Evolutionary conservation across 1,139 yeast genomes (phyloP).

Genomic region (Yamadazyma friedrichii): DNA sequence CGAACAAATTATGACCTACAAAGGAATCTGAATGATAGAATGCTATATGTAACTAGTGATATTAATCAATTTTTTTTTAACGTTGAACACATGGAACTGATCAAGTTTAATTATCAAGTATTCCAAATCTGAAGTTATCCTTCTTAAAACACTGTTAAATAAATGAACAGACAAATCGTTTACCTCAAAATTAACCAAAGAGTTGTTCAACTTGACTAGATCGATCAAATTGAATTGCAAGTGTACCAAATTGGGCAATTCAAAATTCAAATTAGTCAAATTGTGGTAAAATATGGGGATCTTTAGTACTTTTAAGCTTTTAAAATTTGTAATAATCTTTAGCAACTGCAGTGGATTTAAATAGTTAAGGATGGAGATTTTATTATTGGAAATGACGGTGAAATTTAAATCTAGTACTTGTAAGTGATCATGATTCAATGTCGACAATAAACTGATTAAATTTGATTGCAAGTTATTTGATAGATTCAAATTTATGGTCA

Average conservation of each 20-base stretch:
- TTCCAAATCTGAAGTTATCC: not conserved
- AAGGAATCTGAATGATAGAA: too few species aligned
- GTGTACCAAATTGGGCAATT: conserved; percentile 3
- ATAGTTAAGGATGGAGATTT: conserved; percentile 5
- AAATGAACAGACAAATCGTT: conserved; percentile 6
- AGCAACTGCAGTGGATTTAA: conserved; percentile 4
- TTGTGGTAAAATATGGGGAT: conserved; percentile 9
- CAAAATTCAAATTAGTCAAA: conserved; percentile 2
- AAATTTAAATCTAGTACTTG: conserved; percentile 6
- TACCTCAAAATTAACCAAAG: conserved; percentile 7
- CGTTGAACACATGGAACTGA: conserved; percentile 8
- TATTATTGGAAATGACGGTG: conserved; percentile 6
- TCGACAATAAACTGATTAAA: conserved; percentile 9
- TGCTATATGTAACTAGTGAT: not conserved
- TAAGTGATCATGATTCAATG: conserved; percentile 5
- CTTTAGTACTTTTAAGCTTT: conserved; percentile 4
- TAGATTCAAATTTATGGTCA: conserved; percentile 18
- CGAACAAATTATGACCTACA: too few species aligned
- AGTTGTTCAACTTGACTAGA: conserved; percentile 5
- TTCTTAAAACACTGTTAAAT: not conserved
- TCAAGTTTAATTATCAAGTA: conserved; percentile 6
- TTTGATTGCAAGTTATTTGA: conserved; percentile 16
- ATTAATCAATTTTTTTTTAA: not conserved
- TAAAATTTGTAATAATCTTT: conserved; percentile 3
- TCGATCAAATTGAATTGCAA: conserved; percentile 9